Conservation (phyloP, 805 yeast genomes). For the Kuraishia capsulata region DNA sequence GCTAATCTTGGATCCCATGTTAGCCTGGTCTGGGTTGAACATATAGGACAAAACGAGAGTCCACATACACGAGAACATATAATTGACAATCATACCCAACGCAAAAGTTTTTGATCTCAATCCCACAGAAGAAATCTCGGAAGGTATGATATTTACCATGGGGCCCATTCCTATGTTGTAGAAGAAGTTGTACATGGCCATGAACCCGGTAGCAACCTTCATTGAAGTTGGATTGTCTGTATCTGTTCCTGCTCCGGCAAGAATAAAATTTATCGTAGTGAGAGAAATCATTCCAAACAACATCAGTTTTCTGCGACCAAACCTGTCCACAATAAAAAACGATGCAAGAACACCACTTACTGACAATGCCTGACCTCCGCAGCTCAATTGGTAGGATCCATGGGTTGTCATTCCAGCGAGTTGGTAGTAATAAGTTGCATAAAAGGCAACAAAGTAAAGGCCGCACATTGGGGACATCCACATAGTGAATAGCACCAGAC, state of each 20-base stretch:
- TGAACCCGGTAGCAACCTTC: conserved; percentile 2
- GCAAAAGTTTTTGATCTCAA: conserved; percentile 31
- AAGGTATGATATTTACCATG: conserved; percentile 25
- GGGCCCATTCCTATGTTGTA: conserved; percentile 31
- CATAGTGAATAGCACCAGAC: conserved; percentile 39
- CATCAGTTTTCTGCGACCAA: conserved; percentile 27
- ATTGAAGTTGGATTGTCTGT: conserved; percentile 4
- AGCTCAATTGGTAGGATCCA: conserved; percentile 11
- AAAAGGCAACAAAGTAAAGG: conserved; percentile 54
- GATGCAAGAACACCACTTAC: conserved; percentile 20
- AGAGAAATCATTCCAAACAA: conserved; percentile 3
- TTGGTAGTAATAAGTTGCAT: conserved; percentile 33
- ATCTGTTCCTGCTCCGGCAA: conserved; percentile 16
- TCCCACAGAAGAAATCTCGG: conserved; percentile 28
- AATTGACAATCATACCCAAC: conserved; percentile 19
- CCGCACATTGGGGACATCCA: conserved; percentile 52
- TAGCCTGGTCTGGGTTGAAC: conserved; percentile 36
- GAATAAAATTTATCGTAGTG: conserved; percentile 8
- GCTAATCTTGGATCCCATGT: conserved; percentile 39
- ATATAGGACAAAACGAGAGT: conserved; percentile 36
- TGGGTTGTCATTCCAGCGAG: conserved; percentile 8
- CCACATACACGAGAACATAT: conserved; percentile 22
- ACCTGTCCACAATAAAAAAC: conserved; percentile 31
- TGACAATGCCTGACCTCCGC: conserved; percentile 23
- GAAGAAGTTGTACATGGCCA: conserved; percentile 17